phyloP scores from a whole-genome alignment of 2,329 filamentous ascomycete genomes.

The Penicillium sp. region DNA sequence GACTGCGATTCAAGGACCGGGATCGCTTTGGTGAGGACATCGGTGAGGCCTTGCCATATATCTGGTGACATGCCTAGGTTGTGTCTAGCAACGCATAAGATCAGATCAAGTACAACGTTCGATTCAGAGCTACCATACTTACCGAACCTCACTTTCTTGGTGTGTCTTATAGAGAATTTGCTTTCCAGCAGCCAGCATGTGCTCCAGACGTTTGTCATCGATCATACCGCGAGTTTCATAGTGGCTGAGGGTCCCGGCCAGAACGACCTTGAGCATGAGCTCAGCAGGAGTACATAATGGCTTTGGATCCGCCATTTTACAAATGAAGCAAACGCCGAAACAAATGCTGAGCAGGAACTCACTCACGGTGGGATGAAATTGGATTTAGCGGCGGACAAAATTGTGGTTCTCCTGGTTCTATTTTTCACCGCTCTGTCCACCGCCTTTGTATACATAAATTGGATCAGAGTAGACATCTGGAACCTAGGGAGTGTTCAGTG shows the following conservation, averaged over 20 bases:
- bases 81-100: conserved; percentile 39
- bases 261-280: conserved; percentile 48
- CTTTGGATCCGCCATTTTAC: conserved; percentile 37
- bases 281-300: conserved; percentile 47
- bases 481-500: not conserved
- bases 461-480: not conserved
- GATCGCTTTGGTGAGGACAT: conserved; percentile 58
- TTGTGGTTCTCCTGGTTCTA: not conserved
- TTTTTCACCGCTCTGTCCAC: conserved; percentile 7
- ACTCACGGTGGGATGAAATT: conserved; percentile 14
- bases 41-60: conserved; percentile 60
- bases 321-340: not conserved
- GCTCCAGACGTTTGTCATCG: conserved; percentile 56
- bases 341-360: not conserved
- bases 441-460: conserved; percentile 1
- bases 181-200: conserved; percentile 59
- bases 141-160: conserved; percentile 55
- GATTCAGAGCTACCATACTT: conserved; percentile 13
- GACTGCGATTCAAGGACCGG: conserved; percentile 61
- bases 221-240: conserved; percentile 61
- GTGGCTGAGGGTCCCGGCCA: conserved; percentile 53
- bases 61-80: conserved; percentile 56
- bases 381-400: conserved; percentile 8
- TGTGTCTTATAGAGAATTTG: conserved; percentile 59
- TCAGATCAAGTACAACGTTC: not conserved